phyloP scores from a whole-genome alignment of 2,329 filamentous ascomycete species.

The Fusarium caatingaense region DNA sequence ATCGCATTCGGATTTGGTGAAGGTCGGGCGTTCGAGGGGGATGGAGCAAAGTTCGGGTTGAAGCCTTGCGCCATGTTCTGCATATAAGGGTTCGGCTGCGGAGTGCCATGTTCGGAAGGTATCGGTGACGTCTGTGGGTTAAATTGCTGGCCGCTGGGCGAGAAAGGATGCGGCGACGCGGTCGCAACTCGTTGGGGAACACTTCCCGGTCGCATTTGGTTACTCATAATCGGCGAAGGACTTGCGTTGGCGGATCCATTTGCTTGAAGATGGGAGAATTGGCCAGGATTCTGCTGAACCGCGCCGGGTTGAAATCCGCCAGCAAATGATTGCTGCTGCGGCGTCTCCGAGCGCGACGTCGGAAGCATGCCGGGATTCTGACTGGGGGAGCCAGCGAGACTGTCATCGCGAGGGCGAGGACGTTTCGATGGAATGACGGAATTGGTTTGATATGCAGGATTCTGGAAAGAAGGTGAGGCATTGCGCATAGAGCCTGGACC shows the following conservation, averaged over 20 bases:
- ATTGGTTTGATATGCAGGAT: slow-evolving; percentile 84
- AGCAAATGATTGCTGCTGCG: slow-evolving; percentile 79
- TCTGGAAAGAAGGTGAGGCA: slow-evolving; percentile 80
- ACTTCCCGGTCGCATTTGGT: slow-evolving; percentile 77
- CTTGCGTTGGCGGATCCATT: slow-evolving; percentile 86
- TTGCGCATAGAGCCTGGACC: slow-evolving; percentile 84
- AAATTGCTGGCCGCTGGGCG: slow-evolving; percentile 79
- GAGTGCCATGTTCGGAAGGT: slow-evolving; percentile 80
- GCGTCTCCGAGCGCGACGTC: slow-evolving; percentile 90
- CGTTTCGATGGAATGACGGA: slow-evolving; percentile 91
- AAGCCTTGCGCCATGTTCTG: slow-evolving; percentile 69
- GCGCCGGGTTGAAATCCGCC: slow-evolving; percentile 75
- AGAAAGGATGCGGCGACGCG: slow-evolving; percentile 91
- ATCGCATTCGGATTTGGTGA: slow-evolving; percentile 66
- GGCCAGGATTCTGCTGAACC: slow-evolving; percentile 71
- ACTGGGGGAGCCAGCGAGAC: slow-evolving; percentile 82
- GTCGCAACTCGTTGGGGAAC: slow-evolving; percentile 87
- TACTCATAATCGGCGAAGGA: slow-evolving; percentile 91
- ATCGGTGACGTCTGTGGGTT: slow-evolving; percentile 79
- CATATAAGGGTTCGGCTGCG: slow-evolving; percentile 78
- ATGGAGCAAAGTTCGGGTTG: slow-evolving; percentile 68
- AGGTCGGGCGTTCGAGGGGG: slow-evolving; percentile 66
- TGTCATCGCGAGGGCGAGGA: slow-evolving; percentile 83
- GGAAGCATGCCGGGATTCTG: slow-evolving; percentile 79
- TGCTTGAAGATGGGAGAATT: slow-evolving; percentile 85